Conservation (phyloP, 306 rosid genomes). For the Canavalia ensiformis region DNA sequence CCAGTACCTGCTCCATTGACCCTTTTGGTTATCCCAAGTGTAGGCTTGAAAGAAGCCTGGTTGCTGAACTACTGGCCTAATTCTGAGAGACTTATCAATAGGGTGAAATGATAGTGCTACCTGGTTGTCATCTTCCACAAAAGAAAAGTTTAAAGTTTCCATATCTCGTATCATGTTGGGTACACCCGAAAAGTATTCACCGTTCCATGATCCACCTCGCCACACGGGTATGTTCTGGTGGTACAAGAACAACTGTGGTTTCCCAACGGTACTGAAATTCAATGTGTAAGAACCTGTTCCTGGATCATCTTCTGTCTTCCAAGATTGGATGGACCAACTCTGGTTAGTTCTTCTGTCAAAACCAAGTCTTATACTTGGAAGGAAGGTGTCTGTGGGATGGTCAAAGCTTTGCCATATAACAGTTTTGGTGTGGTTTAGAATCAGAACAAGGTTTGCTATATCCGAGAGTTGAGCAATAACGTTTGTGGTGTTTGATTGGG, state of each 20-base stretch:
- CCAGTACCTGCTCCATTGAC: slow-evolving; percentile 58
- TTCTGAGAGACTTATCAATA: slow-evolving; percentile 30
- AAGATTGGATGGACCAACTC: slow-evolving; percentile 47
- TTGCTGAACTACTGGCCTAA: slow-evolving; percentile 41
- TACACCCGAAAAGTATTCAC: slow-evolving; percentile 17
- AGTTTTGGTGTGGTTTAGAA: not conserved
- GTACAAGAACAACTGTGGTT: slow-evolving; percentile 56
- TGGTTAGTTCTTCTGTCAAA: slow-evolving; percentile 30
- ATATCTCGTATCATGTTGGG: slow-evolving; percentile 41
- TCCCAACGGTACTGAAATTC: slow-evolving; percentile 49
- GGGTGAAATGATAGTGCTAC: slow-evolving; percentile 15
- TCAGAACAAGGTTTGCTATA: slow-evolving; percentile 48
- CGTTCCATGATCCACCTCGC: slow-evolving; percentile 48
- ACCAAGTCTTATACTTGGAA: slow-evolving; percentile 44
- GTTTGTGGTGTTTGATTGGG: not conserved
- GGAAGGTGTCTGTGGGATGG: slow-evolving; percentile 42
- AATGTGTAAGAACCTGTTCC: slow-evolving; percentile 48
- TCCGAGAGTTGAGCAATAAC: slow-evolving; percentile 47
- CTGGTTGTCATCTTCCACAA: slow-evolving; percentile 32
- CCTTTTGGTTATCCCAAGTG: slow-evolving; percentile 56
- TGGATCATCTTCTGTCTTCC: slow-evolving; percentile 62
- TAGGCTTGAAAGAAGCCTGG: slow-evolving; percentile 43
- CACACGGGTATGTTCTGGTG: slow-evolving; percentile 31
- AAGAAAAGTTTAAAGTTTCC: slow-evolving; percentile 25
- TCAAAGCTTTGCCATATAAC: slow-evolving; percentile 53